Percentiles rank a stretch among this genome's conserved stretches.
Evolutionary conservation across 2,329 filamentous ascomycete species (phyloP).

Genomic region (Ophiostoma sp.): DNA sequence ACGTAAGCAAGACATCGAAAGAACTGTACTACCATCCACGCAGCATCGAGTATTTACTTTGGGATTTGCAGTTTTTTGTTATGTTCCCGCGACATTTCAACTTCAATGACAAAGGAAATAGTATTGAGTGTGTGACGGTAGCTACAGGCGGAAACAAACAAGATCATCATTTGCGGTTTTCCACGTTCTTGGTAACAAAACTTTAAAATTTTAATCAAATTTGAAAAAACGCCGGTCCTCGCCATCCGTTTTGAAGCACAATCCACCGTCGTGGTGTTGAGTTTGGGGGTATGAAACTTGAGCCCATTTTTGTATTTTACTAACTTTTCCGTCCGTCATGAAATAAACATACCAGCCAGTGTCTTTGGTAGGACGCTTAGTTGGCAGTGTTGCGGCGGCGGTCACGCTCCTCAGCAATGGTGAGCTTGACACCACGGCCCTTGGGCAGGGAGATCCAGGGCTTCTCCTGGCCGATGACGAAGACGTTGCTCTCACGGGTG

Average conservation of each 20-base stretch:
- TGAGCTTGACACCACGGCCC: constrained; percentile 99
- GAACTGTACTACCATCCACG: no score
- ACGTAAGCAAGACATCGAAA: no score
- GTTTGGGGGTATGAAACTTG: constrained; percentile 6
- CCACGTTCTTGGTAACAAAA: constrained; percentile 5
- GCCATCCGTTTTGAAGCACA: constrained; percentile 14
- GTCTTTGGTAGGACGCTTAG: constrained; percentile 18
- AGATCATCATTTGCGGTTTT: constrained; percentile 8
- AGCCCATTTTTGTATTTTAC: constrained; percentile 11
- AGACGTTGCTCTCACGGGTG: constrained; percentile 99
- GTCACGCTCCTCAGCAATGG: constrained; percentile 98
- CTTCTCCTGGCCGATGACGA: constrained; percentile 98
- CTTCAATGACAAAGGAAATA: no score
- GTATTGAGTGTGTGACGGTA: not conserved
- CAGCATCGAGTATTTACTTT: no score
- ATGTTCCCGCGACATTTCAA: no score
- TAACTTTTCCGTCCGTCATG: not conserved
- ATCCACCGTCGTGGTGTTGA: constrained; percentile 1
- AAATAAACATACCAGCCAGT: no score
- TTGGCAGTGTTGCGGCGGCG: constrained; percentile 72
- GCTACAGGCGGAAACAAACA: constrained; percentile 4
- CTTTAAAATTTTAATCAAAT: constrained; percentile 9
- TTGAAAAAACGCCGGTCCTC: constrained; percentile 20
- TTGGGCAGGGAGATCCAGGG: constrained; percentile 99
- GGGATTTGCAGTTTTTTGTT: no score